Conservation (phyloP, 768 basidiomycete genomes). For the Amanita muscaria region DNA sequence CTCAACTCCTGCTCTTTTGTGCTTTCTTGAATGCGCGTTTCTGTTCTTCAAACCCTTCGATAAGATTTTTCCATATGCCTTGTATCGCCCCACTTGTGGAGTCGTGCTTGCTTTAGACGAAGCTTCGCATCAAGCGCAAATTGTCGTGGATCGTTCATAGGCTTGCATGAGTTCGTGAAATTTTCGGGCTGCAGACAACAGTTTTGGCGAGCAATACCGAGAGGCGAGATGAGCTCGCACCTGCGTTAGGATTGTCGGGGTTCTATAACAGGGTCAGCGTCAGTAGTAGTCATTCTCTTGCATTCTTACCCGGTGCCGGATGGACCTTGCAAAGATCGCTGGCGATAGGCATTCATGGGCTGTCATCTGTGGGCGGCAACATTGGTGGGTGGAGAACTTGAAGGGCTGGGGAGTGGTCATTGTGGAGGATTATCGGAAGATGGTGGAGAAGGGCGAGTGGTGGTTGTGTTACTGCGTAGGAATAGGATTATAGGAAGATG, state of each 20-base stretch:
- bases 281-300: background rate
- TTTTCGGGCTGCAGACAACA: slow-evolving; percentile 43
- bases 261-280: slow-evolving; percentile 43
- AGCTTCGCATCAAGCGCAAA: slow-evolving; percentile 74
- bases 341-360: slow-evolving; percentile 72
- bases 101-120: slow-evolving; percentile 59
- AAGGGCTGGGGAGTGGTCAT: no score
- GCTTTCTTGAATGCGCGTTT: slow-evolving; percentile 73
- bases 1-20: slow-evolving; percentile 29
- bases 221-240: slow-evolving; percentile 23
- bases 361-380: no score
- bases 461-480: no score
- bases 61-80: slow-evolving; percentile 57
- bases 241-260: slow-evolving; percentile 72
- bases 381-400: no score
- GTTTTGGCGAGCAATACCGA: background rate
- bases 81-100: slow-evolving; percentile 64
- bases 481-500: no score
- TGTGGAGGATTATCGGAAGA: no score
- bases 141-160: slow-evolving; percentile 71
- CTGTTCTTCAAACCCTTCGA: slow-evolving; percentile 72
- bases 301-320: slow-evolving; percentile 63
- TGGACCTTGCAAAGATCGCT: slow-evolving; percentile 79
- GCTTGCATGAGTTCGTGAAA: slow-evolving; percentile 82
- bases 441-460: no score